phyloP scores from a whole-genome alignment of 805 yeast genomes.

The Ogataea glucozyma region DNA sequence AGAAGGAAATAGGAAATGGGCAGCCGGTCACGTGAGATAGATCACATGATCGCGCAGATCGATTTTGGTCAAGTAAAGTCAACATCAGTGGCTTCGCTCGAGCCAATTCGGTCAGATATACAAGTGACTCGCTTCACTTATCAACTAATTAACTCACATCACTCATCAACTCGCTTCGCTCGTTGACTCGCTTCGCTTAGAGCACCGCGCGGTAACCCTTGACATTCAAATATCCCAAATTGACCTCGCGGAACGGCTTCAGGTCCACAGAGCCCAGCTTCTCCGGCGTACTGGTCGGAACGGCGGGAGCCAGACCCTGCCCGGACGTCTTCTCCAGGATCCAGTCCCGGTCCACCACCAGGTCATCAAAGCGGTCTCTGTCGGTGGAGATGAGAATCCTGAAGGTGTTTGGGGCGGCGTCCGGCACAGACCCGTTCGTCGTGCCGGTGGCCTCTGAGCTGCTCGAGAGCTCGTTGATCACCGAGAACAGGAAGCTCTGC shows the following conservation, averaged over 20 bases:
- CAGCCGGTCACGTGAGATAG: no score
- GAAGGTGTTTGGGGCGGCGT: slow-evolving; percentile 20
- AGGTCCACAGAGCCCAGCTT: slow-evolving; percentile 20
- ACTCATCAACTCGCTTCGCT: no score
- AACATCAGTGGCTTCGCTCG: no score
- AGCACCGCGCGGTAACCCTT: slow-evolving; percentile 27
- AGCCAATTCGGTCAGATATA: no score
- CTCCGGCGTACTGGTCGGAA: slow-evolving; percentile 10
- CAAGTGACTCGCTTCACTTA: no score
- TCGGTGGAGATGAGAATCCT: slow-evolving; percentile 28
- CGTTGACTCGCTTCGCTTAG: no score
- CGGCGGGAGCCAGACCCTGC: no score
- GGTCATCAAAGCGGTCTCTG: slow-evolving; percentile 15
- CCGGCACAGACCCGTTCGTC: slow-evolving; percentile 18
- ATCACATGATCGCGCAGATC: no score
- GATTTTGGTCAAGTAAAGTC: no score
- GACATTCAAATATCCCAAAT: slow-evolving; percentile 28
- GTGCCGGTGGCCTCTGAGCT: slow-evolving; percentile 8
- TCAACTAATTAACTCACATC: no score
- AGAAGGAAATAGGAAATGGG: no score
- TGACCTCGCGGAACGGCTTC: slow-evolving; percentile 25
- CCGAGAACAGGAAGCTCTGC: slow-evolving; percentile 28
- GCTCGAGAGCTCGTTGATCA: slow-evolving; percentile 25
- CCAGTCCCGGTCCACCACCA: slow-evolving; percentile 28
- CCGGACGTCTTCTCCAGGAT: slow-evolving; percentile 19